Evolutionary conservation across 345 rosid genomes (phyloP).

Genomic region (Punica granatum): DNA sequence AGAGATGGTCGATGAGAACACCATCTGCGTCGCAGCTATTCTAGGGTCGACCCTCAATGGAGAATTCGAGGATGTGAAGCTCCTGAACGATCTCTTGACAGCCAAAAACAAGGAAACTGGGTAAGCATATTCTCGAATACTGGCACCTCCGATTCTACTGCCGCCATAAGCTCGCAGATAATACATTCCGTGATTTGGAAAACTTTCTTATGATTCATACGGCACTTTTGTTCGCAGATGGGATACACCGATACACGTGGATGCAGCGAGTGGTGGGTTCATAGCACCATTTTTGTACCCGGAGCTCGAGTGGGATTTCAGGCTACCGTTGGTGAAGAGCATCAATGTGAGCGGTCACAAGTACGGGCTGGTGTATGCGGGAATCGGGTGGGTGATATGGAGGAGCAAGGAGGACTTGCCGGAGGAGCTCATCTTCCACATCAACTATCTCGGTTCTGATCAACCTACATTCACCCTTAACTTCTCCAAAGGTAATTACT

Average conservation of each 20-base stretch:
- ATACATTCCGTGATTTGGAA: neutral
- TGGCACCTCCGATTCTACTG: too few species aligned
- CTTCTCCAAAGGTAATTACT: slow-evolving; percentile 40
- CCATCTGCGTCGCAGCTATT: slow-evolving; percentile 50
- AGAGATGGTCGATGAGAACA: slow-evolving; percentile 50
- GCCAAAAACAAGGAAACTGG: slow-evolving; percentile 34
- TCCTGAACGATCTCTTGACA: slow-evolving; percentile 26
- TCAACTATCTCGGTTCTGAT: slow-evolving; percentile 49
- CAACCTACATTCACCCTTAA: slow-evolving; percentile 58
- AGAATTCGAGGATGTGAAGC: slow-evolving; percentile 51
- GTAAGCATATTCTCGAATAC: neutral
- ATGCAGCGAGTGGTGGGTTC: slow-evolving; percentile 57
- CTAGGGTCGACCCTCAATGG: slow-evolving; percentile 47
- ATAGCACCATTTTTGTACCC: slow-evolving; percentile 51
- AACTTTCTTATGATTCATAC: too few species aligned
- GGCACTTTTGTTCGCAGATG: slow-evolving; percentile 19
- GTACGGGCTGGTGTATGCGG: slow-evolving; percentile 51
- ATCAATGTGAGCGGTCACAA: slow-evolving; percentile 58
- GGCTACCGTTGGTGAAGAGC: slow-evolving; percentile 49
- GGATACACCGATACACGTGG: slow-evolving; percentile 59
- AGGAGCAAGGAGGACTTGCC: slow-evolving; percentile 58
- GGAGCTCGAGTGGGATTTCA: slow-evolving; percentile 56
- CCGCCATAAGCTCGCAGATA: too few species aligned
- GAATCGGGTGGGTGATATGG: slow-evolving; percentile 61
- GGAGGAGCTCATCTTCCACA: slow-evolving; percentile 53